Conservation (phyloP, 2,329 filamentous ascomycete species). For the Cladophialophora chaetospira region DNA sequence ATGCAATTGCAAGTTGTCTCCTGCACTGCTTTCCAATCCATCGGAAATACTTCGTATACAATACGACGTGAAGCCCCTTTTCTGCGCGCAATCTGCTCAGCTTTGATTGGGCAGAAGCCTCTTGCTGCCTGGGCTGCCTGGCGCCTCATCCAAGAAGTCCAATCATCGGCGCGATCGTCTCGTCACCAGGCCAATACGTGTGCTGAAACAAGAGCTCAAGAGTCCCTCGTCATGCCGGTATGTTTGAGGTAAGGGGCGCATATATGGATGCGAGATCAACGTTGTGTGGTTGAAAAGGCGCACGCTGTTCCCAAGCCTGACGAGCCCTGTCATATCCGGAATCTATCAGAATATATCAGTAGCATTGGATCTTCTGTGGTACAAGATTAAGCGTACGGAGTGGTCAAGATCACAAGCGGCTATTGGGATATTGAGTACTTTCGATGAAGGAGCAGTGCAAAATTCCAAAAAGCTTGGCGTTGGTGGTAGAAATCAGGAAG, state of each 20-base stretch:
- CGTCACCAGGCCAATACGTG: too few relatives aligned
- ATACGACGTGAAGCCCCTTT: constrained; percentile 2
- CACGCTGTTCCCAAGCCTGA: too few relatives aligned
- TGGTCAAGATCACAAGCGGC: constrained; percentile 87
- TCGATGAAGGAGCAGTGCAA: constrained; percentile 75
- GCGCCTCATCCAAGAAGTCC: not conserved
- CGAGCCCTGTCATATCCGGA: too few relatives aligned
- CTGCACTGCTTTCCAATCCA: not conserved
- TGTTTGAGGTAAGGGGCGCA: constrained; percentile 89
- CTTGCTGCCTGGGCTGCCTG: constrained; percentile 12
- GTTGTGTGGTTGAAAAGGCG: too few relatives aligned
- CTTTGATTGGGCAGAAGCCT: not conserved
- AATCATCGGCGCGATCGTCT: not conserved
- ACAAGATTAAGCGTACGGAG: constrained; percentile 65
- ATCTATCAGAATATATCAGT: too few relatives aligned
- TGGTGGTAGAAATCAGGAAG: constrained; percentile 76
- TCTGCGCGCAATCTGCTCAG: not conserved
- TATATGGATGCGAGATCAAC: too few relatives aligned
- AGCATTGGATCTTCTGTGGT: too few relatives aligned
- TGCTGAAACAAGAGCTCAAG: too few relatives aligned
- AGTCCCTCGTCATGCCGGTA: too few relatives aligned
- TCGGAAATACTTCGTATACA: not conserved
- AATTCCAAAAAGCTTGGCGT: constrained; percentile 70
- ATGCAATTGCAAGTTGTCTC: not conserved
- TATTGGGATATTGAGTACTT: constrained; percentile 76